Conservation (phyloP, 805 yeast genomes). For the Zygoascus tannicola region DNA sequence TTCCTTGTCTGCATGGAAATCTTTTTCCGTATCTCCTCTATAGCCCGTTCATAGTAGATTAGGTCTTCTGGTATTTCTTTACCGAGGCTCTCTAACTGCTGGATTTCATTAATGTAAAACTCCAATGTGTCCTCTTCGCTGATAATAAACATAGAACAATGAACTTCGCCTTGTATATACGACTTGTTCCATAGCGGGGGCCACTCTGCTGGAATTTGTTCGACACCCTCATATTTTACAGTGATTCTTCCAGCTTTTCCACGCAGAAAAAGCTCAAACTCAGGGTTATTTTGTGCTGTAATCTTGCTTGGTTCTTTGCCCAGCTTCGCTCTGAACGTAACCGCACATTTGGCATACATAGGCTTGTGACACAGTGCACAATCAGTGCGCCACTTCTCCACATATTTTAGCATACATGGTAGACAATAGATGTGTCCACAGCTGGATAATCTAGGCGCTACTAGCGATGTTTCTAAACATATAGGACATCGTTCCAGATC, state of each 20-base stretch:
- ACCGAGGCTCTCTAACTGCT: not conserved
- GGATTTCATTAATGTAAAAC: not conserved
- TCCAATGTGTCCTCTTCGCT: not conserved
- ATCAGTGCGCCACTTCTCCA: constrained; percentile 1
- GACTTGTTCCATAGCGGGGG: not conserved
- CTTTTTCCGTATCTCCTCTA: not conserved
- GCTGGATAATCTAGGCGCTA: constrained; percentile 9
- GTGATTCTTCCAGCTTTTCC: not conserved
- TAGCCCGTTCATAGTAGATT: not conserved
- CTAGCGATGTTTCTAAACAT: constrained; percentile 11
- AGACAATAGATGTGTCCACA: constrained; percentile 12
- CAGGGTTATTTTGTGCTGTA: not conserved
- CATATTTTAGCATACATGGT: constrained; percentile 8
- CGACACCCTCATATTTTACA: not conserved
- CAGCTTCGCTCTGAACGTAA: not conserved
- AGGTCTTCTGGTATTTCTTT: not conserved
- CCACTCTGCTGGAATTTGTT: not conserved
- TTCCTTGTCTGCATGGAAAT: not conserved
- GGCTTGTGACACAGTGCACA: constrained; percentile 11
- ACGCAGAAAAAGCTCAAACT: not conserved
- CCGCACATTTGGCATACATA: constrained; percentile 5
- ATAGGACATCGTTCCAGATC: constrained; percentile 13
- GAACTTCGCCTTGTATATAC: not conserved
- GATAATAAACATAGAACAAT: not conserved
- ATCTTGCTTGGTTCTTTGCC: no score